Base-by-base conservation (phyloP, 352 stramenopile genomes). In the Aphanomyces cochlioides region DNA sequence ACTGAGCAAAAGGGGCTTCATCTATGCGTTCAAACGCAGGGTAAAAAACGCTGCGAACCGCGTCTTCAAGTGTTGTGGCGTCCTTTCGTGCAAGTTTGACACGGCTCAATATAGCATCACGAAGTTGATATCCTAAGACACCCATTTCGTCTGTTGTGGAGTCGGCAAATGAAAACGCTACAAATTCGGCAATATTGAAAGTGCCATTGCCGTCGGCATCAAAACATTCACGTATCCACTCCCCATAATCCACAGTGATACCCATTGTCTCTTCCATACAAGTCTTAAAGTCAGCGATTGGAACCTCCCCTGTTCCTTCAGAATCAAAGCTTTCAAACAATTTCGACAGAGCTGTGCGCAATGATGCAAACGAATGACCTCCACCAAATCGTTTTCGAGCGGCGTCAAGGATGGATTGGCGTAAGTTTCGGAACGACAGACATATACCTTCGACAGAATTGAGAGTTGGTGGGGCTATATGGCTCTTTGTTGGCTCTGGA, bases 171-270 rank as follows among this genome's bases (percentile, higher is more conserved):
- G 86, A 79, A 61, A 93, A 93, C 3, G 85, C 90, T 41, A 90
- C 86, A 69, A 91, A 91, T 63, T 93, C 83, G 4, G 73, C 65
- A 13, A 90, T 88, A 28, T 79, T 79, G 10, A 93, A 60, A 19
- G 58, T 78, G 8, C 77, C 76, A n/a, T 60, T 81, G 5, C 69
- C 73, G 2, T 80, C 76, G 0, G 66, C 64, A 7, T 74, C 68
- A 60, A 93, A 90, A 48, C 85, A 82, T 34, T 89, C 77, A n/a
- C 75, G 76, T 0, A 93, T 58, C 43, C 89, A 72, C 2, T 66
- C 75, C 36, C 86, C 40, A 45, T 88, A 83, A 0, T 81, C 60
- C 0, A 72, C 80, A 17, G 47, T 66, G 45, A 93, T 77, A 1
- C 80, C 69, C 37, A 93, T 82, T 6, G 76, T 75, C 19, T 43